Percentiles rank a stretch among this genome's conserved stretches.
These are phyloP conservation scores for Aquanectria penicillioides DNA, from an alignment of 2,329 filamentous ascomycete species.

Conservation along the genomic window DNA sequence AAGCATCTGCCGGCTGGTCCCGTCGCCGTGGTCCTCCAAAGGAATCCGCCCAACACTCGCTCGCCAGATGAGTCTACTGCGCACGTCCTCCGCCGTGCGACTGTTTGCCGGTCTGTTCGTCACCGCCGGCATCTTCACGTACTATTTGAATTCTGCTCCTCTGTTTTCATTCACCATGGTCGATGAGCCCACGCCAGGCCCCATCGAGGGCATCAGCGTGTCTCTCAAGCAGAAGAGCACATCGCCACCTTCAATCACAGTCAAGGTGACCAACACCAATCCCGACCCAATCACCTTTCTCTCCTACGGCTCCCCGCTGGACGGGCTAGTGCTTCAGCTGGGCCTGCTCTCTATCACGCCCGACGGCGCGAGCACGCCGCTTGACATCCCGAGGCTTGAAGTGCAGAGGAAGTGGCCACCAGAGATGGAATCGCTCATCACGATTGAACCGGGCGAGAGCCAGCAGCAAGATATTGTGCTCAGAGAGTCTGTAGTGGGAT, in stretches of 20 bases:
- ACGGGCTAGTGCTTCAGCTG: conserved; percentile 52
- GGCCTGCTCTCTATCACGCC: conserved; percentile 54
- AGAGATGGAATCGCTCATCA: conserved; percentile 48
- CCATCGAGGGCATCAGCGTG: conserved; percentile 44
- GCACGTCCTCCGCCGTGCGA: conserved; percentile 28
- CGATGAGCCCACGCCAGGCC: conserved; percentile 5
- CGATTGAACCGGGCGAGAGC: conserved; percentile 50
- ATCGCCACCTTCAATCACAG: conserved; percentile 48
- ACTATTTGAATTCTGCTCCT: conserved; percentile 27
- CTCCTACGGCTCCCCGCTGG: conserved; percentile 57
- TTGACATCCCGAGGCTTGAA: conserved; percentile 51
- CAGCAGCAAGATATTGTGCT: conserved; percentile 48
- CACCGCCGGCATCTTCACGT: conserved; percentile 33
- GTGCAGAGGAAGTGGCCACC: conserved; percentile 55
- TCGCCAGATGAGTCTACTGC: conserved; percentile 31
- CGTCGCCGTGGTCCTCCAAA: not conserved
- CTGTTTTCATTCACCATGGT: conserved; percentile 25
- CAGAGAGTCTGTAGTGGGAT: conserved; percentile 48
- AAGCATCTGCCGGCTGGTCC: not conserved
- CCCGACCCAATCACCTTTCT: conserved; percentile 52
- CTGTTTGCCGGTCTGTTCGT: conserved; percentile 35
- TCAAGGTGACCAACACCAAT: conserved; percentile 54
- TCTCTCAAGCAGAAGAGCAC: conserved; percentile 46
- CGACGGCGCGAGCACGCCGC: conserved; percentile 43
- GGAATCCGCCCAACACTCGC: not conserved